A percentile compares a stretch with the other conserved stretches of the same genome.
Evolutionary conservation across 2,329 filamentous ascomycete species (phyloP).

Genomic region (Cladosporium sp.): DNA sequence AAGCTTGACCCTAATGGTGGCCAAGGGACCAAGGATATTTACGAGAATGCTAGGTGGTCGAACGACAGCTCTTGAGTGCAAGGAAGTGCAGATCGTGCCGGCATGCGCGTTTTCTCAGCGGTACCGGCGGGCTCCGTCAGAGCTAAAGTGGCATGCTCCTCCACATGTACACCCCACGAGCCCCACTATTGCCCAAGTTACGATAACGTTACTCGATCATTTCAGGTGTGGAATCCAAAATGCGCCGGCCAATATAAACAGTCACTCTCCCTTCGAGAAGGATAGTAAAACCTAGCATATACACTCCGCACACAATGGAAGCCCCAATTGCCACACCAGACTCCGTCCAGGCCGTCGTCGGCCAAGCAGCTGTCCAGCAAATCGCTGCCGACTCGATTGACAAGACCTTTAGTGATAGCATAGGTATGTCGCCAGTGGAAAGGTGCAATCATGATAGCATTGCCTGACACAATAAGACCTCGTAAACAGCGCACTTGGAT

Average conservation of each 20-base stretch:
- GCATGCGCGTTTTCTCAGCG: neutral
- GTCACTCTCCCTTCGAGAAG: neutral
- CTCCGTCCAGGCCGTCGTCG: slow-evolving; percentile 27
- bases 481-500: slow-evolving; percentile 49
- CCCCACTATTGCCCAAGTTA: neutral
- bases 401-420: slow-evolving; percentile 52
- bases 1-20: slow-evolving; percentile 64
- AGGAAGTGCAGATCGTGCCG: neutral
- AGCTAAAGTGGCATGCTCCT: neutral
- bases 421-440: slow-evolving; percentile 30
- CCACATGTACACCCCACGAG: too few relatives aligned
- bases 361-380: slow-evolving; percentile 5
- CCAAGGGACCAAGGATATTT: slow-evolving; percentile 22
- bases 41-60: slow-evolving; percentile 30
- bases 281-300: slow-evolving; percentile 1
- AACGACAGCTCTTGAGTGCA: slow-evolving; percentile 15
- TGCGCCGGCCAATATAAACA: slow-evolving; percentile 8
- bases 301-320: slow-evolving; percentile 19
- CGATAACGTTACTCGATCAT: neutral
- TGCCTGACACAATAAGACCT: slow-evolving; percentile 38
- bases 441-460: slow-evolving; percentile 21
- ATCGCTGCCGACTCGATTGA: slow-evolving; percentile 50
- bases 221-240: neutral
- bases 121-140: slow-evolving; percentile 10
- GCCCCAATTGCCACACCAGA: slow-evolving; percentile 31